Evolutionary conservation across 139 green algal genomes (phyloP).

Genomic region (Chlamydomonas sp.): DNA sequence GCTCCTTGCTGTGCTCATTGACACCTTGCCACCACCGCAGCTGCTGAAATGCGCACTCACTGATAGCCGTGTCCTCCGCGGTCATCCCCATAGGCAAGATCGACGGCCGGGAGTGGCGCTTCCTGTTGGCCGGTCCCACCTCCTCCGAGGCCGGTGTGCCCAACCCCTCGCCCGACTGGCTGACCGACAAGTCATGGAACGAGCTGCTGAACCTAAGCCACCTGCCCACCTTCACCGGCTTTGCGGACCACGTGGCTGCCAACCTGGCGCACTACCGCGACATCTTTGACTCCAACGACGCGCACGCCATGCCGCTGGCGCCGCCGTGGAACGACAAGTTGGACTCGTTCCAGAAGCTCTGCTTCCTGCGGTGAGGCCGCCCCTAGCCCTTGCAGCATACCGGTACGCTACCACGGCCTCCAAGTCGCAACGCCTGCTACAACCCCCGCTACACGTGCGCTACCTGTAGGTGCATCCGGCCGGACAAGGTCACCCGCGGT

Average conservation of each 20-base stretch:
- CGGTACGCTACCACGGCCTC: neutral
- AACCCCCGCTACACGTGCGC: conserved; percentile 67
- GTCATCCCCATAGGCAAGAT: conserved; percentile 41
- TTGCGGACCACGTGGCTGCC: conserved; percentile 57
- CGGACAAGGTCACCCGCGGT: conserved; percentile 79
- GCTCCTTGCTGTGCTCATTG: too few species aligned
- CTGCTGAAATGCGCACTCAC: neutral
- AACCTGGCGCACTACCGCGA: conserved; percentile 69
- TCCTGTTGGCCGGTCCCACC: conserved; percentile 63
- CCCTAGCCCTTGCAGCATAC: neutral
- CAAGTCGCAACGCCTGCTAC: conserved; percentile 59
- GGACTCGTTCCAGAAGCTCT: conserved; percentile 75
- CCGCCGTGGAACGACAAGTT: conserved; percentile 48
- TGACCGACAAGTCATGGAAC: conserved; percentile 84
- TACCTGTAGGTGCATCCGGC: conserved; percentile 64
- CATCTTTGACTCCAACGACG: conserved; percentile 83
- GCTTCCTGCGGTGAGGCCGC: conserved; percentile 70
- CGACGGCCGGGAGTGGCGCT: conserved; percentile 72
- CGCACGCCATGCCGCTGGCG: conserved; percentile 68
- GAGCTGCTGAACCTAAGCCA: conserved; percentile 77
- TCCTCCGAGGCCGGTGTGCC: conserved; percentile 40
- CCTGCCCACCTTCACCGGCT: conserved; percentile 69
- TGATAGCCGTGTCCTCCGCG: neutral
- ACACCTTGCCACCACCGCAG: neutral
- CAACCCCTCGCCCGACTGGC: conserved; percentile 79